A percentile compares a stretch with the other conserved stretches of the same genome.
Conservation (phyloP, 352 stramenopile genomes). For the Globisporangium barbulae region DNA sequence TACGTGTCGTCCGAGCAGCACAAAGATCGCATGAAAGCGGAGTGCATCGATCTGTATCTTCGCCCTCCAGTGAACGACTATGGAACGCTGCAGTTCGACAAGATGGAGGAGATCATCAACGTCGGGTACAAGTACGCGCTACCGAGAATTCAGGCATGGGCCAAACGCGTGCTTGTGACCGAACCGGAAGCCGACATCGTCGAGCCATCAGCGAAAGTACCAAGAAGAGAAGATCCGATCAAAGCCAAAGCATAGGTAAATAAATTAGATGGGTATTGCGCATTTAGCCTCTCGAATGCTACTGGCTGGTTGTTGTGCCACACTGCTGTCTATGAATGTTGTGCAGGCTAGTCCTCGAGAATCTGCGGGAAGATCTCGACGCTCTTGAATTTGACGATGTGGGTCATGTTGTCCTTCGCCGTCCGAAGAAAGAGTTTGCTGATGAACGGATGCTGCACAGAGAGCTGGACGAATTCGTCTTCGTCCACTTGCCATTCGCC, state of each 20-base stretch:
- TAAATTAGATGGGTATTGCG: conserved; percentile 12
- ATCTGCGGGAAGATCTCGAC: conserved; percentile 52
- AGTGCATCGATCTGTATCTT: conserved; percentile 88
- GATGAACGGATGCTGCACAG: conserved; percentile 62
- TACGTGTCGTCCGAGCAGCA: conserved; percentile 91
- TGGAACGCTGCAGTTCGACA: conserved; percentile 91
- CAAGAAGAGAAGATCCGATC: background rate
- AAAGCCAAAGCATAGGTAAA: conserved; percentile 10
- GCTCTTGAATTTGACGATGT: conserved; percentile 43
- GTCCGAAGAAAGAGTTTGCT: conserved; percentile 62
- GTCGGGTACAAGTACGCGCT: conserved; percentile 83
- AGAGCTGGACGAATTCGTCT: conserved; percentile 36
- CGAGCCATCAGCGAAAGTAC: conserved; percentile 10
- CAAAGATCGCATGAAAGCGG: conserved; percentile 79
- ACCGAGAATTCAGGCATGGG: conserved; percentile 63
- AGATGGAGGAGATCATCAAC: conserved; percentile 89
- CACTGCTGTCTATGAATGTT: conserved; percentile 10
- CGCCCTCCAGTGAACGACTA: conserved; percentile 87
- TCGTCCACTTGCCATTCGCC: conserved; percentile 37
- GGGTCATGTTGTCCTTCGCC: conserved; percentile 59
- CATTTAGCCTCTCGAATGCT: background rate
- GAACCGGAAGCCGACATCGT: conserved; percentile 70
- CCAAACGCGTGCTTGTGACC: conserved; percentile 38
- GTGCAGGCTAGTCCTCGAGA: conserved; percentile 30
- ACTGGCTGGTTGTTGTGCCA: background rate